These are phyloP conservation scores for Ceratorhiza oryzae-sativae DNA, from an alignment of 1,284 basidiomycete species.

Conservation along the genomic window DNA sequence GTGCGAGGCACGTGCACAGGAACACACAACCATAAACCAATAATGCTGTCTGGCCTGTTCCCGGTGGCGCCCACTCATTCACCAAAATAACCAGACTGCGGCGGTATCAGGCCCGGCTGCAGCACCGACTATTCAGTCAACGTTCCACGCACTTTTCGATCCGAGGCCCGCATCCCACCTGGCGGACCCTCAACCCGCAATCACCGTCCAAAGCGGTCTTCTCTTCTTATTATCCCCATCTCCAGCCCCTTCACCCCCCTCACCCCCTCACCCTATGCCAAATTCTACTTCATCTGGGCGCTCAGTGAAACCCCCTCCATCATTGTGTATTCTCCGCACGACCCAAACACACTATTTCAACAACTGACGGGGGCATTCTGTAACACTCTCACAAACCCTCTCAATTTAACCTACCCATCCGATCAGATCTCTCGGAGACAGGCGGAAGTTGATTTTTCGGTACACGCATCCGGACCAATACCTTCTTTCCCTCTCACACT, in stretches of 20 bases:
- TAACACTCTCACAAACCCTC: not conserved
- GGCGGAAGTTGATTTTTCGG: slow-evolving; percentile 4
- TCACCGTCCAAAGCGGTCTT: not conserved
- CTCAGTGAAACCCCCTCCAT: not conserved
- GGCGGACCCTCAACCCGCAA: not conserved
- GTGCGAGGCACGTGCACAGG: slow-evolving; percentile 21
- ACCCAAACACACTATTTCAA: too few relatives aligned
- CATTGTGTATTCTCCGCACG: not conserved
- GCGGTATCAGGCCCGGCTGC: too few relatives aligned
- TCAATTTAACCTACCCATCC: not conserved
- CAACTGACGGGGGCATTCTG: slow-evolving; percentile 34
- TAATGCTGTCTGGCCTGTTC: not conserved
- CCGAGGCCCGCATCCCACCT: not conserved
- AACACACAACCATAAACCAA: not conserved
- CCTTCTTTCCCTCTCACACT: not conserved
- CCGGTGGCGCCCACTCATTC: not conserved
- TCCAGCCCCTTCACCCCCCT: not conserved
- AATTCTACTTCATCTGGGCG: not conserved
- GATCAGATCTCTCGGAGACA: not conserved
- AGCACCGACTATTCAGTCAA: slow-evolving; percentile 5
- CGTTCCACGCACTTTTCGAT: not conserved
- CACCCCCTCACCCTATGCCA: not conserved
- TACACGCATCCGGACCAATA: not conserved
- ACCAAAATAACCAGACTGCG: not conserved
- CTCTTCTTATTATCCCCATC: not conserved